phyloP scores from a whole-genome alignment of 805 yeast genomes.

The Ascoidea rubescens region DNA sequence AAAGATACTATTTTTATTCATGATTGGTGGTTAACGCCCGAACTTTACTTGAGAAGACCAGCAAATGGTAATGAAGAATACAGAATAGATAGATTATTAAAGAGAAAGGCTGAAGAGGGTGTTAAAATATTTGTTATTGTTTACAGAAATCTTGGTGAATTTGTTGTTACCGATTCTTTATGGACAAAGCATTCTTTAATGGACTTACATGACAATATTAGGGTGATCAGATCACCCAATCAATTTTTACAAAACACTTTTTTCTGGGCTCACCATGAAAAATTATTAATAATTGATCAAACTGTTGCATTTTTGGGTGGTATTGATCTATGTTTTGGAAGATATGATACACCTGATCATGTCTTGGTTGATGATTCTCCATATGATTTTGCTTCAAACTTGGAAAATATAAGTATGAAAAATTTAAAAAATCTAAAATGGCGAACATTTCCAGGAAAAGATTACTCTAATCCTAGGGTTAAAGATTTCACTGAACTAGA shows the following conservation, averaged over 20 bases:
- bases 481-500: constrained; percentile 74
- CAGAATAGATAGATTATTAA: constrained; percentile 79
- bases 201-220: constrained; percentile 73
- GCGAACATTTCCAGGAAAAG: constrained; percentile 87
- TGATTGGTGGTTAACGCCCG: constrained; percentile 99
- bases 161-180: constrained; percentile 85
- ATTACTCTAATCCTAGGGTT: constrained; percentile 90
- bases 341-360: constrained; percentile 95
- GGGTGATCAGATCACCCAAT: constrained; percentile 88
- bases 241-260: constrained; percentile 85
- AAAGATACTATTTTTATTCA: constrained; percentile 87
- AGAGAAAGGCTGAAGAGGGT: constrained; percentile 86
- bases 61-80: constrained; percentile 91
- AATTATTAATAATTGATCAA: constrained; percentile 74
- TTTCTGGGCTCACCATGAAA: constrained; percentile 99
- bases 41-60: constrained; percentile 82
- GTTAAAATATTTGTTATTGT: constrained; percentile 86
- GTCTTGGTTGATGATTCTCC: constrained; percentile 65
- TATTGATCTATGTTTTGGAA: constrained; percentile 86
- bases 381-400: constrained; percentile 18
- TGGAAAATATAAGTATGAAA: constrained; percentile 7
- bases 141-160: constrained; percentile 86
- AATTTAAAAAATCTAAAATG: constrained; percentile 28
- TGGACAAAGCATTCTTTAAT: constrained; percentile 91
- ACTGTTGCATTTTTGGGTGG: constrained; percentile 90